phyloP scores from a whole-genome alignment of 495 filamentous ascomycete species.

The Glarea lozoyensis region DNA sequence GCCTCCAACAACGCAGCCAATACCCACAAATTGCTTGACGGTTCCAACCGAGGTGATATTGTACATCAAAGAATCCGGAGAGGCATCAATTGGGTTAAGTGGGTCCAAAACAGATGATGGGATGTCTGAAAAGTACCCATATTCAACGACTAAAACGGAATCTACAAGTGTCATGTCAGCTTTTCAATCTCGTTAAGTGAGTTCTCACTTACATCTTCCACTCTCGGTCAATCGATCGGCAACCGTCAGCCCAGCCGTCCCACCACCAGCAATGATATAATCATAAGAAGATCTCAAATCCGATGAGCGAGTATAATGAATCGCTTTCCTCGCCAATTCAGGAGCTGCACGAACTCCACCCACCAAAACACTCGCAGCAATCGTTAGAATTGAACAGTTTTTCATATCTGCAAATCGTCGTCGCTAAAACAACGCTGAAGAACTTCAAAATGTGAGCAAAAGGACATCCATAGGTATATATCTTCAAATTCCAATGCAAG shows the following conservation, averaged over 20 bases:
- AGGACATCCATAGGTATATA: no score
- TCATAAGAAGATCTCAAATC: slow-evolving; percentile 1
- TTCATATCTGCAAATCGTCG: no score
- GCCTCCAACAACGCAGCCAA: slow-evolving; percentile 35
- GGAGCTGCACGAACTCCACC: no score
- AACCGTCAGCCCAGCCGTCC: slow-evolving; percentile 29
- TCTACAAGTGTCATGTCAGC: slow-evolving; percentile 18
- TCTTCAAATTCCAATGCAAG: no score
- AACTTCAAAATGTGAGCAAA: no score
- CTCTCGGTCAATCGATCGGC: slow-evolving; percentile 27
- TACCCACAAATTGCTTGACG: slow-evolving; percentile 23
- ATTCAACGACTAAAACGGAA: slow-evolving; percentile 32
- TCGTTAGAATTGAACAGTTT: no score
- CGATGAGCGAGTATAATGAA: background rate
- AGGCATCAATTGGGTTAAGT: no score
- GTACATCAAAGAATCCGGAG: no score
- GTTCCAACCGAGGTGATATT: slow-evolving; percentile 33
- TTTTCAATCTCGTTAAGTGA: background rate
- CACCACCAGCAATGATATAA: slow-evolving; percentile 19
- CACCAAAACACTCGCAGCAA: no score
- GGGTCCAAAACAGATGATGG: no score
- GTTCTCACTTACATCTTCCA: background rate
- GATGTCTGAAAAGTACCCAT: slow-evolving; percentile 24
- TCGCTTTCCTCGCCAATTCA: background rate
- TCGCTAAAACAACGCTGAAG: no score